Percentiles rank a stretch among this genome's conserved stretches.
phyloP scores from a whole-genome alignment of 2,329 filamentous ascomycete species.

The Emergomyces pasteurianus region DNA sequence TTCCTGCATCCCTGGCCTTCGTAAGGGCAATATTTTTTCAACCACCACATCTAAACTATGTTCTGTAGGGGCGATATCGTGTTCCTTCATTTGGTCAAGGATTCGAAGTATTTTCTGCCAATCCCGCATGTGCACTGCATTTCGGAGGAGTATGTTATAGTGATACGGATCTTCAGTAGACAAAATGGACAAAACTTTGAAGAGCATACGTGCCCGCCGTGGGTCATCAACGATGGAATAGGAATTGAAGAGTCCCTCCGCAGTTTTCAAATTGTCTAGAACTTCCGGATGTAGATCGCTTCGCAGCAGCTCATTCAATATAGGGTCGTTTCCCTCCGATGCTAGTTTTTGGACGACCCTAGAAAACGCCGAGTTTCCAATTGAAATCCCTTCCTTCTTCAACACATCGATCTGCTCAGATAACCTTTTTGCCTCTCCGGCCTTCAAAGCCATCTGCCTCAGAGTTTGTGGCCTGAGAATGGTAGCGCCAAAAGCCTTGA shows the following conservation, averaged over 20 bases:
- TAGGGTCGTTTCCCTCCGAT: constrained; percentile 39
- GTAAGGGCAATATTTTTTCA: constrained; percentile 21
- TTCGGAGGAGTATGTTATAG: constrained; percentile 29
- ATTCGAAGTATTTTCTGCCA: constrained; percentile 19
- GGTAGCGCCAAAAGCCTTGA: constrained; percentile 58
- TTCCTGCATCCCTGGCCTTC: constrained; percentile 13
- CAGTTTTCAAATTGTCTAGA: constrained; percentile 44
- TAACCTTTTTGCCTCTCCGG: constrained; percentile 46
- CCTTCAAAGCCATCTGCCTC: constrained; percentile 62
- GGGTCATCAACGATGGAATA: constrained; percentile 42
- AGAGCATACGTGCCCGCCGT: constrained; percentile 42
- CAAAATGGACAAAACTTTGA: constrained; percentile 40
- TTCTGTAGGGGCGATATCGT: constrained; percentile 30
- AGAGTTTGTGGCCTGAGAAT: constrained; percentile 64
- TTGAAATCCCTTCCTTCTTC: constrained; percentile 47
- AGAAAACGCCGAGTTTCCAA: constrained; percentile 53
- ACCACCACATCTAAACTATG: constrained; percentile 36
- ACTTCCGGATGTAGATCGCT: constrained; percentile 56
- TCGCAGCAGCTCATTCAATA: constrained; percentile 41
- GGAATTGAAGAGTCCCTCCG: constrained; percentile 42
- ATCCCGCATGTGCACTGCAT: constrained; percentile 24
- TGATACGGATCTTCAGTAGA: constrained; percentile 20
- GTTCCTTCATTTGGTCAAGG: constrained; percentile 40
- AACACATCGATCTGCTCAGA: constrained; percentile 49
- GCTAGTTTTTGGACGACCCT: constrained; percentile 55